phyloP scores from a whole-genome alignment of 2,329 filamentous ascomycete genomes.

The Talaromyces sp. region DNA sequence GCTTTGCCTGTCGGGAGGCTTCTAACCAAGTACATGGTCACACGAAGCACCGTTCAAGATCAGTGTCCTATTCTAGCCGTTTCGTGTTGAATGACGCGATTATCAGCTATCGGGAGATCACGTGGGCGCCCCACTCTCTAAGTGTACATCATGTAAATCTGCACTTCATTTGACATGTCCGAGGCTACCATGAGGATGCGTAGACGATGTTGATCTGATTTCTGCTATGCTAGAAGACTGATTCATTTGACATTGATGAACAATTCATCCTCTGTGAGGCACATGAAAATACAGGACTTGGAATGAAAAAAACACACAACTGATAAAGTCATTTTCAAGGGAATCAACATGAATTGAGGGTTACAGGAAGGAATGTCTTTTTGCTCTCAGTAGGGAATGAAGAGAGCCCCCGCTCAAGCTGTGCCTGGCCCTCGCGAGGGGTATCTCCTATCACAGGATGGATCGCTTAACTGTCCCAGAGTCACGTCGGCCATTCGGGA shows the following conservation, averaged over 20 bases:
- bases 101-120: conserved; percentile 18
- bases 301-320: too few relatives aligned
- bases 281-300: too few relatives aligned
- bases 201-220: too few relatives aligned
- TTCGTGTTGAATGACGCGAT: conserved; percentile 13
- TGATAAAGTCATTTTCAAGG: too few relatives aligned
- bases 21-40: conserved; percentile 26
- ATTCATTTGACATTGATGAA: too few relatives aligned
- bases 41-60: background rate
- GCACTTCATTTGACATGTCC: too few relatives aligned
- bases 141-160: too few relatives aligned
- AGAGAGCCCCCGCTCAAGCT: background rate
- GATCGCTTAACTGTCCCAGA: background rate
- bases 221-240: too few relatives aligned
- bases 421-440: conserved; percentile 1
- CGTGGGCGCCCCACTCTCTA: background rate
- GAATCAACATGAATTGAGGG: too few relatives aligned
- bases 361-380: too few relatives aligned
- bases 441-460: background rate
- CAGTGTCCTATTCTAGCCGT: background rate
- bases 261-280: too few relatives aligned
- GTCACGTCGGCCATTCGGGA: background rate
- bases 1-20: conserved; percentile 15
- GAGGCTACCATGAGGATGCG: too few relatives aligned
- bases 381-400: background rate